Conservation (phyloP, 1,284 basidiomycete species). For the Anthracocystis panici-leucophaei region DNA sequence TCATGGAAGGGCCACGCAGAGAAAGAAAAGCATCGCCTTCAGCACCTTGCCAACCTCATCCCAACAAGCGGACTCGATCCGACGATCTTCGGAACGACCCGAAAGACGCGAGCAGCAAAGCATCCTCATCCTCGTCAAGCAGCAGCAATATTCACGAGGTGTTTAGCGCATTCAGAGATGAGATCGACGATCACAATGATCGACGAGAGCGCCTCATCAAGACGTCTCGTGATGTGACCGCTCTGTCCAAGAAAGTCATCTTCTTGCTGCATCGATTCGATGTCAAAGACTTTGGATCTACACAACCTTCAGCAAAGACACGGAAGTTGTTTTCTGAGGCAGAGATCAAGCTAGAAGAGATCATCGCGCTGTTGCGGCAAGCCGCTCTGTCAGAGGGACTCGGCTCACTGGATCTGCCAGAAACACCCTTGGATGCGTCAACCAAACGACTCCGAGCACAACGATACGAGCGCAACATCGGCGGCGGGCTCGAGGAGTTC, state of each 20-base stretch:
- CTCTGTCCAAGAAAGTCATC: slow-evolving; percentile 92
- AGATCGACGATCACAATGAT: slow-evolving; percentile 68
- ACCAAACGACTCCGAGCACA: slow-evolving; percentile 20
- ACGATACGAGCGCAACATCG: slow-evolving; percentile 60
- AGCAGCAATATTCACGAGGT: slow-evolving; percentile 14
- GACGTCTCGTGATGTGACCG: slow-evolving; percentile 83
- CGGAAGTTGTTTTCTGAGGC: slow-evolving; percentile 74
- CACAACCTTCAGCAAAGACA: slow-evolving; percentile 13
- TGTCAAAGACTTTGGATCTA: slow-evolving; percentile 27
- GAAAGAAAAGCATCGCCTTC: slow-evolving; percentile 20
- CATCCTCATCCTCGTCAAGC: background rate
- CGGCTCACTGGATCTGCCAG: background rate
- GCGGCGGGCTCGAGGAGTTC: slow-evolving; percentile 70
- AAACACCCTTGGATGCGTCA: background rate
- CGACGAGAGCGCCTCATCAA: slow-evolving; percentile 82
- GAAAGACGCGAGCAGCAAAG: background rate
- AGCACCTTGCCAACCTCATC: slow-evolving; percentile 9
- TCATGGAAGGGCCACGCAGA: slow-evolving; percentile 10
- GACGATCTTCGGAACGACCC: background rate
- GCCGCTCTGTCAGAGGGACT: slow-evolving; percentile 71
- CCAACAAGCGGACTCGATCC: slow-evolving; percentile 36
- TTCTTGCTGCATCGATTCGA: slow-evolving; percentile 85
- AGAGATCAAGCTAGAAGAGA: slow-evolving; percentile 78
- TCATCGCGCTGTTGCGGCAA: slow-evolving; percentile 77
- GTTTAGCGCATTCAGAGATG: slow-evolving; percentile 58